phyloP scores from a whole-genome alignment of 225 moss, liverwort and hornwort genomes.

The Lunularia cruciata region DNA sequence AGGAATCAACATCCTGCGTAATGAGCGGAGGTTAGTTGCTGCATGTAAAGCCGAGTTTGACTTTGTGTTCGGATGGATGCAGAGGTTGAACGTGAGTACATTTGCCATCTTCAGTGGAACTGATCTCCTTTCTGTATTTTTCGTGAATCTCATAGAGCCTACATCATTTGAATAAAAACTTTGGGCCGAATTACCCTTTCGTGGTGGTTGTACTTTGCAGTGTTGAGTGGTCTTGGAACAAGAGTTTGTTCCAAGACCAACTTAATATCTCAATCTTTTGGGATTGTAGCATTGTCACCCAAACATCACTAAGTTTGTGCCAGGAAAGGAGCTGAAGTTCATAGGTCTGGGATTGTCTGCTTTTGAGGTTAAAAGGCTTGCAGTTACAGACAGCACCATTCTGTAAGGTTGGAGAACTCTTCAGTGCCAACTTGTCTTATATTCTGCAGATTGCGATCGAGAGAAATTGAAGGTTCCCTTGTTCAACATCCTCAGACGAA shows the following conservation, averaged over 20 bases:
- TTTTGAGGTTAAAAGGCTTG: background rate
- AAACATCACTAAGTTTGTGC: background rate
- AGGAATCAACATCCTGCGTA: background rate
- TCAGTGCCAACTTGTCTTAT: too few relatives aligned
- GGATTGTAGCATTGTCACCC: background rate
- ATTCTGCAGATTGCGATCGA: too few relatives aligned
- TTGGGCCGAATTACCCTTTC: background rate
- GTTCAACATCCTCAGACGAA: too few relatives aligned
- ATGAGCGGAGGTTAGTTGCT: background rate
- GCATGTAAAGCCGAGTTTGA: background rate
- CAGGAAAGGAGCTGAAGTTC: background rate
- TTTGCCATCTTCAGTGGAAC: background rate
- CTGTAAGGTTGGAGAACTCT: background rate
- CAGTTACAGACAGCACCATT: background rate
- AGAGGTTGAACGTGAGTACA: conserved; percentile 2
- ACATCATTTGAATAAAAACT: background rate
- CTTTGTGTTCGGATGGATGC: conserved; percentile 1
- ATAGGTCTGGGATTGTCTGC: background rate
- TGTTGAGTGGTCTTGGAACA: too few relatives aligned
- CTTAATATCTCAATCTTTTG: background rate
- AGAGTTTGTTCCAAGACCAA: conserved; percentile 1
- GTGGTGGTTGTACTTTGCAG: background rate
- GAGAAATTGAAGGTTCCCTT: too few relatives aligned
- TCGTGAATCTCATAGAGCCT: conserved; percentile 1
- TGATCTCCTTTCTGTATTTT: background rate